Conservation (phyloP, 164 flowering plant species). For the Euptelea pleiosperma region DNA sequence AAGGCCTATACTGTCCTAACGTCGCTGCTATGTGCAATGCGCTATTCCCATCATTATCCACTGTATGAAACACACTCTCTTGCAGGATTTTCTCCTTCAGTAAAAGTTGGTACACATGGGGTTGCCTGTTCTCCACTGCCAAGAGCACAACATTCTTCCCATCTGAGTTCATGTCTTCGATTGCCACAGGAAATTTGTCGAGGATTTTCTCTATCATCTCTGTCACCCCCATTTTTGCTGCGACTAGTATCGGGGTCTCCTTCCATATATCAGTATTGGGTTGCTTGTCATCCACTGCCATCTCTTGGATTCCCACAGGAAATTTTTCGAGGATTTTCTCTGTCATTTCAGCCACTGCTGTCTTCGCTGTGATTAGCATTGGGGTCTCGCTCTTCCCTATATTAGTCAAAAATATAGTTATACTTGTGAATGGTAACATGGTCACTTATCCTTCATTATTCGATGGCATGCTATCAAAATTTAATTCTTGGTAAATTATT, state of each 20-base stretch:
- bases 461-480: too few species aligned
- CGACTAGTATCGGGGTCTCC: slow-evolving; percentile 36
- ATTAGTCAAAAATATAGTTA: too few species aligned
- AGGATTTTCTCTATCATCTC: slow-evolving; percentile 41
- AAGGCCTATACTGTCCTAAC: slow-evolving; percentile 28
- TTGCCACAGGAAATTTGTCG: slow-evolving; percentile 30
- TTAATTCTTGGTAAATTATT: too few species aligned
- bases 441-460: too few species aligned
- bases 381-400: too few species aligned
- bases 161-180: slow-evolving; percentile 29
- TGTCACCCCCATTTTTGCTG: slow-evolving; percentile 38
- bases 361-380: too few species aligned
- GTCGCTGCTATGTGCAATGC: slow-evolving; percentile 42
- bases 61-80: slow-evolving; percentile 25
- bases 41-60: slow-evolving; percentile 39
- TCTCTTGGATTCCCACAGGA: neutral
- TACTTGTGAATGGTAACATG: too few species aligned
- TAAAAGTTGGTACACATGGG: slow-evolving; percentile 27
- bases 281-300: neutral
- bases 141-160: slow-evolving; percentile 33
- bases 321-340: neutral
- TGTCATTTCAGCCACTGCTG: neutral
- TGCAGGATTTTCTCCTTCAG: slow-evolving; percentile 12
- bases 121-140: slow-evolving; percentile 47
- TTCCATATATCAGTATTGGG: neutral